These are phyloP conservation scores for Acarospora socialis DNA, from an alignment of 2,329 filamentous ascomycete species.

Conservation along the genomic window DNA sequence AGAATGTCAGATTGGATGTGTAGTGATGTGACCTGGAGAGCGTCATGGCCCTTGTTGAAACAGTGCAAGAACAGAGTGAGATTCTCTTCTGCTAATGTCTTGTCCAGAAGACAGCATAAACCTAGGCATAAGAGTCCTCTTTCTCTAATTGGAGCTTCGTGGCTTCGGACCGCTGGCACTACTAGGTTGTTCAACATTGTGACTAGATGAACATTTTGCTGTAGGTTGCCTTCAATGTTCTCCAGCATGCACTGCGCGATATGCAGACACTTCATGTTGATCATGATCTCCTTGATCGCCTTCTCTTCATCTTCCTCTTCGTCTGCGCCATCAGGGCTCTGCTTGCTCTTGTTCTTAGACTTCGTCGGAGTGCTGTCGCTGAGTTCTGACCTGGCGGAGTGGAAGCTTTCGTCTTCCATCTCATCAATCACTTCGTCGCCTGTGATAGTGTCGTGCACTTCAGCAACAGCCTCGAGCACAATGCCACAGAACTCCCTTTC, in stretches of 20 bases:
- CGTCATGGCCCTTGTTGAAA: conserved; percentile 82
- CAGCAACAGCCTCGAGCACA: conserved; percentile 80
- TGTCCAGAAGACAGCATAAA: conserved; percentile 79
- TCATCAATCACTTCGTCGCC: conserved; percentile 46
- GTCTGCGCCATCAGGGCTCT: conserved; percentile 15
- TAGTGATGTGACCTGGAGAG: conserved; percentile 75
- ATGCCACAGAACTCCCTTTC: conserved; percentile 38
- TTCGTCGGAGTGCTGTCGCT: conserved; percentile 43
- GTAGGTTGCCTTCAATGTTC: conserved; percentile 75
- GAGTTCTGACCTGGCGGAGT: conserved; percentile 78
- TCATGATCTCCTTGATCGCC: conserved; percentile 78
- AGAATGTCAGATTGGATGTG: conserved; percentile 90
- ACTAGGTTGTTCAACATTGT: conserved; percentile 97
- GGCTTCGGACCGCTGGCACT: conserved; percentile 83
- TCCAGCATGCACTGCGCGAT: conserved; percentile 96
- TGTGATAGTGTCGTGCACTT: conserved; percentile 88
- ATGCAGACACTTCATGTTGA: conserved; percentile 96
- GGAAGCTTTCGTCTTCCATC: conserved; percentile 72
- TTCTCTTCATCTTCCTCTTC: conserved; percentile 52
- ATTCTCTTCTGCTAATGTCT: conserved; percentile 83
- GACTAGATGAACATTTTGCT: conserved; percentile 80
- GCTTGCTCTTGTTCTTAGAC: conserved; percentile 27
- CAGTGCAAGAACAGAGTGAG: conserved; percentile 88
- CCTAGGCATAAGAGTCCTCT: conserved; percentile 79
- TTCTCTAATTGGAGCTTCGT: conserved; percentile 85